Base-by-base conservation (phyloP, 768 basidiomycete species). In the Kwoniella dendrophila region DNA sequence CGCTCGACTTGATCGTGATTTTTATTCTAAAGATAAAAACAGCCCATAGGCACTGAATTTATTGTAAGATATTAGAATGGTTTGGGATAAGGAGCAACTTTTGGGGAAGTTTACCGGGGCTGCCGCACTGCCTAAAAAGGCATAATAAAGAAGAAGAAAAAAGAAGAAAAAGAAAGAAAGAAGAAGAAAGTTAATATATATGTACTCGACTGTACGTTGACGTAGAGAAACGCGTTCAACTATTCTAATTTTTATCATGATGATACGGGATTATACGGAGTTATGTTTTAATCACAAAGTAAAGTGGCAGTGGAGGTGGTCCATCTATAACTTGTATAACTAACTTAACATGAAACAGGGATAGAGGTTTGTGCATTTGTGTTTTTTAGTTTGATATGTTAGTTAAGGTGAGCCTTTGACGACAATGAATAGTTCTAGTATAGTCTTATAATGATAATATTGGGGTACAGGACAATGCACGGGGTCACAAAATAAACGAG, bases 1-100 rank as follows among this genome's bases (percentile, higher is more conserved):
- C 70, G 70, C 70, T 71, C 70, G 62, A 71, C 70, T 69, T 47
- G 55, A 56, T 56, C 56, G 56, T 59, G 34, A 26, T 36, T 33
- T 34, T n/a, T 20, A 18, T 32, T 22, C 32, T 20, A 7, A 8
- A n/a, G n/a, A n/a, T n/a, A 18, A 12, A 33, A 16, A n/a, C 49
- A 34, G 16, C 49, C 49, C 49, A 51, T 51, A 51, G 49, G 49
- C 49, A 33, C n/a, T 51, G 49, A 22, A 18, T 18, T 32, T 22
- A 20, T 16, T 18, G 8, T 20, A 6, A 22, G n/a, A 24, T 11
- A 6, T 2, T 6, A 43, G 33, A 20, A 29, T 41, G 44, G 16
- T 29, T 30, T 34, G 38, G 48, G 62, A 51, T 51, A 53, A 64
- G 63, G 67, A 68, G 67, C 67, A 68, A 68, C 67, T 51, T 59